Base-by-base conservation (phyloP, 441 rosid species). In the Erodium moschatum region DNA sequence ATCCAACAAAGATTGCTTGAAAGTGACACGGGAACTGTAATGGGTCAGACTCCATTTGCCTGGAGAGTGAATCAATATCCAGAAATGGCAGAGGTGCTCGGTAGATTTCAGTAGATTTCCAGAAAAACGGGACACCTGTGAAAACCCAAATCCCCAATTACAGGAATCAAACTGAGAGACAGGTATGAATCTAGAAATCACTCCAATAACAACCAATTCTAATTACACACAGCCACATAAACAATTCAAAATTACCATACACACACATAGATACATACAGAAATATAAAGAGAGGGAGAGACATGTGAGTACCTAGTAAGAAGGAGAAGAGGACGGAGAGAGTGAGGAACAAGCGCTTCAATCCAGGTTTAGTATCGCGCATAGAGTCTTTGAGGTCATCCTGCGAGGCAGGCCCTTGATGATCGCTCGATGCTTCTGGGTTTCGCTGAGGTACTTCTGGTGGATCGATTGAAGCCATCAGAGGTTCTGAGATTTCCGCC, bases 21-120 rank as follows among this genome's bases (percentile, higher is more conserved):
- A 91, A 89, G 31, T 74, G 80, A 60, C 85, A 87, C 0, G 97
- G 97, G 40, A 91, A 94, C 18, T 48, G 75, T 19, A 87, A 42
- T 9, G 83, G 76, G 54, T 79, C 72, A 18, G 62, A 18, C 16
- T 56, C 27, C 62, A 56, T 56, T 56, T 56, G 62, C 21, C 12
- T 20, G 10, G 21, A 56, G 27, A 56, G 62, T 56, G 62, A 56
- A 56, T 56, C 62, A 6, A 56, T 56, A 19, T 56, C 62, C 62
- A 56, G 2, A 56, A 56, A 56, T 5, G 62, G 62, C 19, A 94
- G 85, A 67, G 92, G 84, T 6, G 97, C 88, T 29, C 97, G 94
- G 75, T 91, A 87, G 29, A 94, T 94, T 73, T 91, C 97, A 2
- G 90, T 92, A 24, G 99, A 88, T 77, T 91, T 94, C 91, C 92